phyloP scores from a whole-genome alignment of 225 moss, liverwort and hornwort species.

The Climacium dendroides region DNA sequence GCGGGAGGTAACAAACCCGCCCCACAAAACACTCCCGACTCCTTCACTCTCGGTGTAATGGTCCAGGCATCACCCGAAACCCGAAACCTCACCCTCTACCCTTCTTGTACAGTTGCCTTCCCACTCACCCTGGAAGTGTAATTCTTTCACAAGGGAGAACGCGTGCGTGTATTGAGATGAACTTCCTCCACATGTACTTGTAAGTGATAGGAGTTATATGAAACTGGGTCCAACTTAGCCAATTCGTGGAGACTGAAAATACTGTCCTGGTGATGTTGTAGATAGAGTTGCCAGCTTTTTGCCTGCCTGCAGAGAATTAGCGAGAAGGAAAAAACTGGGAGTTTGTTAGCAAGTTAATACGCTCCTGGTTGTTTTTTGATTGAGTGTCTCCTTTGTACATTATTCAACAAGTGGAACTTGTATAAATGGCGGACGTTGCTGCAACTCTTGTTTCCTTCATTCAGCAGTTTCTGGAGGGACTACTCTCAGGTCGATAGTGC shows the following conservation, averaged over 20 bases:
- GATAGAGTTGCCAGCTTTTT: neutral
- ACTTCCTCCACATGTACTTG: conserved; percentile 17
- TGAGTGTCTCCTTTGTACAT: conserved; percentile 16
- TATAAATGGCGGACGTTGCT: conserved; percentile 2
- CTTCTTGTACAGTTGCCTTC: conserved; percentile 10
- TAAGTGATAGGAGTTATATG: neutral
- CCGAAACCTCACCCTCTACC: neutral
- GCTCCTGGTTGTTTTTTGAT: neutral
- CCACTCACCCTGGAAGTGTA: neutral
- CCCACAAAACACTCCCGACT: neutral
- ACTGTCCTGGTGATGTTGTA: neutral
- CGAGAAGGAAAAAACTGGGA: neutral
- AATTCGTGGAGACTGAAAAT: neutral
- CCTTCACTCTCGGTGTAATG: neutral
- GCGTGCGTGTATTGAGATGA: neutral
- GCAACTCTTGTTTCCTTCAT: neutral
- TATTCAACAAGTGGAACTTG: conserved; percentile 19
- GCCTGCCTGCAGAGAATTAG: neutral
- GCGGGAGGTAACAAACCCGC: neutral
- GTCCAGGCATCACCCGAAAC: neutral
- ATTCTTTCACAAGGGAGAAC: conserved; percentile 7
- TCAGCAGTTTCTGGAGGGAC: neutral
- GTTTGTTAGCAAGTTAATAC: neutral
- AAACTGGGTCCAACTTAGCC: neutral
- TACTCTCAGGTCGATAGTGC: neutral